A percentile compares a stretch with the other conserved stretches of the same genome.
Conservation (phyloP, 106 monocot species). For the Dactylorhiza incarnata region DNA sequence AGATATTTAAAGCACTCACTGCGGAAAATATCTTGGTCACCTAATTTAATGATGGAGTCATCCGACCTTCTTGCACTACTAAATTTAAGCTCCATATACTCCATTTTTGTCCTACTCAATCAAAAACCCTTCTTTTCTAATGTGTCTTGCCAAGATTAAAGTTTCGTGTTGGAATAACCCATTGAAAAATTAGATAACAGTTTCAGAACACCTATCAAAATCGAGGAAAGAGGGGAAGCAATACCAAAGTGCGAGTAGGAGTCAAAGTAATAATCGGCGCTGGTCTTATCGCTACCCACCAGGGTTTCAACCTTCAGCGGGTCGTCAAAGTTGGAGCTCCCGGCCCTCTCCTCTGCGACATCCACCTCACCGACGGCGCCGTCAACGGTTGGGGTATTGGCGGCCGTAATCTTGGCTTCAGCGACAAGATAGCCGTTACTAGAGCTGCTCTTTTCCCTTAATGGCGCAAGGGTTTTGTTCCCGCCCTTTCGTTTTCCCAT, state of each 20-base stretch:
- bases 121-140: no score
- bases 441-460: slow-evolving; percentile 12
- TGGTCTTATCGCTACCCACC: slow-evolving; percentile 73
- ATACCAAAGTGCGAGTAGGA: slow-evolving; percentile 95
- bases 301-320: slow-evolving; percentile 21
- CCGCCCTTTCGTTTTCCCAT: slow-evolving; percentile 31
- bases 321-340: slow-evolving; percentile 36
- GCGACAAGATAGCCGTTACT: not conserved
- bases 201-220: not conserved
- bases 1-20: no score
- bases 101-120: no score
- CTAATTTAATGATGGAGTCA: no score
- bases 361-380: slow-evolving; percentile 8
- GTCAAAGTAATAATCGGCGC: slow-evolving; percentile 97
- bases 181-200: not conserved
- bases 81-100: no score
- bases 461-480: slow-evolving; percentile 13
- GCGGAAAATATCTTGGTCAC: no score
- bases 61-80: no score
- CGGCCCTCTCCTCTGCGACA: slow-evolving; percentile 34
- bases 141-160: no score
- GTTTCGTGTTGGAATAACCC: no score
- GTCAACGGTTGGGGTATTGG: not conserved
- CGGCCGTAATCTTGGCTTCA: not conserved
- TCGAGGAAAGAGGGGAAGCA: not conserved